Percentiles rank a stretch among this genome's conserved stretches.
These are phyloP conservation scores for Kluyveromyces aestuarii DNA, from an alignment of 805 yeast genomes.

Conservation along the genomic window DNA sequence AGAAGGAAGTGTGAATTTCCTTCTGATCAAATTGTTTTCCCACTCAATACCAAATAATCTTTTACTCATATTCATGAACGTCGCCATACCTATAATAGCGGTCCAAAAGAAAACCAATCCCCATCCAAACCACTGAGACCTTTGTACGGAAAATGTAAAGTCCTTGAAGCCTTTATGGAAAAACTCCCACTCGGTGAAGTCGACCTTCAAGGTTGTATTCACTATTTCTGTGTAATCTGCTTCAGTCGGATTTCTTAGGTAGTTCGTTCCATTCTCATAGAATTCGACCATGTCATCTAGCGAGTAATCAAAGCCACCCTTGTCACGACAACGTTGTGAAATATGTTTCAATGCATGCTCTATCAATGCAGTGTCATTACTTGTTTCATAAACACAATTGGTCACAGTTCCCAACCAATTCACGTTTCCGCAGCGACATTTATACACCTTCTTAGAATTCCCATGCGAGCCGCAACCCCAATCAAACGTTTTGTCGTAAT, in stretches of 20 bases:
- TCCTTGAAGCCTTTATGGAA: slow-evolving; percentile 31
- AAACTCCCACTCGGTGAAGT: slow-evolving; percentile 25
- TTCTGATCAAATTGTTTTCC: slow-evolving; percentile 17
- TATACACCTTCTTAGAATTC: slow-evolving; percentile 27
- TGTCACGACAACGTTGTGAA: slow-evolving; percentile 28
- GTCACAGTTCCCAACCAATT: slow-evolving; percentile 39
- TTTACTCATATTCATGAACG: slow-evolving; percentile 22
- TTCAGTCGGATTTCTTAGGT: slow-evolving; percentile 24
- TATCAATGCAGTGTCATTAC: slow-evolving; percentile 22
- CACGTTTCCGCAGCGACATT: slow-evolving; percentile 34
- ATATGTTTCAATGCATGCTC: slow-evolving; percentile 35
- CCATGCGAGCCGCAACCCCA: slow-evolving; percentile 36
- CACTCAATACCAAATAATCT: slow-evolving; percentile 20
- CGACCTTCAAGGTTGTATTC: slow-evolving; percentile 27
- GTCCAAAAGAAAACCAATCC: slow-evolving; percentile 38
- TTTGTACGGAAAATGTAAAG: slow-evolving; percentile 29
- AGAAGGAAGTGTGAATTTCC: slow-evolving; percentile 22
- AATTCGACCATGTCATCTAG: slow-evolving; percentile 27
- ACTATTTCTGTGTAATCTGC: slow-evolving; percentile 19
- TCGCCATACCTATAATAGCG: slow-evolving; percentile 25
- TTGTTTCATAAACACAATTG: slow-evolving; percentile 31
- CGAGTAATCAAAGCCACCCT: slow-evolving; percentile 29
- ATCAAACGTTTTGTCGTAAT: slow-evolving; percentile 31
- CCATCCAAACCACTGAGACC: slow-evolving; percentile 38
- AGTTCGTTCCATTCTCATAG: slow-evolving; percentile 30